Base-by-base conservation (phyloP, 345 rosid genomes). In the Melaleuca alternifolia region DNA sequence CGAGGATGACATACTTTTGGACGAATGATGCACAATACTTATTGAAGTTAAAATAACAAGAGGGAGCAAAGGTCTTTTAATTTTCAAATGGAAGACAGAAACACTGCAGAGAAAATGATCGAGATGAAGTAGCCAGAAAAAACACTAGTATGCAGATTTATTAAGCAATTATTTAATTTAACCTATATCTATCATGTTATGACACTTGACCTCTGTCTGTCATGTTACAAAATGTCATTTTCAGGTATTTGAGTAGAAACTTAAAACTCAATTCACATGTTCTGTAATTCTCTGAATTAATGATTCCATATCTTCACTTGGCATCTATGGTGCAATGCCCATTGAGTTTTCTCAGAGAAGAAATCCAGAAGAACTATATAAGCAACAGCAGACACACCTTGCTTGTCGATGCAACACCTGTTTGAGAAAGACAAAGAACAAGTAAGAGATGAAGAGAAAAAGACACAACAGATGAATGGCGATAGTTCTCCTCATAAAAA, bases 381-480 rank as follows among this genome's bases (percentile, higher is more conserved):
- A 46, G 23, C 51, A 86, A 30, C 76, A 48, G 30, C 81, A 65
- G 86, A 5, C 84, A 24, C 89, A 95, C 99, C 99, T 95, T 92
- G 91, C 89, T 93, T 46, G 89, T 89, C n/a, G 94, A 93, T 81
- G 94, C 57, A 79, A 93, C 92, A 89, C 94, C 99, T 92, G 91
- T 86, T 90, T 86, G 21, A 81, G 46, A 54, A 89, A 85, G 15
- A 46, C 24, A 20, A 86, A 84, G 61, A 15, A 14, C 54, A 84
- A 54, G 51, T 11, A 46, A 81, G 50, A 85, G 30, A 77, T 21
- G 26, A 26, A 76, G 50, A 51, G 24, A 51, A 62, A 26, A 81
- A n/a, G 11, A 28, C 30, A 21, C 10, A 28, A 51, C 46, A 51
- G 44, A 85, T 11, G 24, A 51, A 76, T 75, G 21, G 33, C 0